Evolutionary conservation across 345 rosid genomes (phyloP), one percentile per base, ranked within the genome.

Genomic region (Abelmoschus esculentus): DNA sequence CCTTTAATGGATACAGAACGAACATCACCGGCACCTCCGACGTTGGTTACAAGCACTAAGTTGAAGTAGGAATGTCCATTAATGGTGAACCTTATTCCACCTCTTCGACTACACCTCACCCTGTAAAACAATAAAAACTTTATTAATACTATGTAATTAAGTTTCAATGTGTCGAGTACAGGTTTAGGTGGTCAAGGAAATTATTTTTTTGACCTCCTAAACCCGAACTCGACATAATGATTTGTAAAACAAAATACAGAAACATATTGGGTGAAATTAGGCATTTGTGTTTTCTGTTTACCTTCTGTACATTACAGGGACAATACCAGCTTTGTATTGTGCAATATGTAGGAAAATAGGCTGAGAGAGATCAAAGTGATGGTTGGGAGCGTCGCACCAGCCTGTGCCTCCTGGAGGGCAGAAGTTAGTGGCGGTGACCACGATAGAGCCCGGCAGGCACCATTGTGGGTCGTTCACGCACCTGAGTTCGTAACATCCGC

Each of bases 371-470:
- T 89, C 96, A 18, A 89, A 89, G 73, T 89, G 92, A 61, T 73
- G 90, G 66, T 84, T 83, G 0, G 93, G 93, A 80, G 91, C 90
- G 79, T 89, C 86, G 53, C 96, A 89, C 79, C 89, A 86, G 42
- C 96, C 42, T 38, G 42, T 7, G 10, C 42, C 96, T 7, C 96
- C 96, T 11, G 96, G 92, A 28, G 92, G 96, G 80, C 96, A 89
- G 69, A 89, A 89, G 76, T 89, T 89, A 42, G 96, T 89, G 47
- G 96, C 96, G 4, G 96, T 89, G 84, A 89, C 92, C n/a, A 84
- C 71, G 47, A 89, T 84, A 73, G 89, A 55, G 67, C 96, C 92
- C n/a, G 70, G 83, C n/a, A 85, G 80, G 72, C 96, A 89, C 96
- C 96, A 89, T 22, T 85, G 83, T 10, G 87, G 92, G 80, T 89